Base-by-base conservation (phyloP, 495 filamentous ascomycete genomes). In the Penicillium roqueforti region DNA sequence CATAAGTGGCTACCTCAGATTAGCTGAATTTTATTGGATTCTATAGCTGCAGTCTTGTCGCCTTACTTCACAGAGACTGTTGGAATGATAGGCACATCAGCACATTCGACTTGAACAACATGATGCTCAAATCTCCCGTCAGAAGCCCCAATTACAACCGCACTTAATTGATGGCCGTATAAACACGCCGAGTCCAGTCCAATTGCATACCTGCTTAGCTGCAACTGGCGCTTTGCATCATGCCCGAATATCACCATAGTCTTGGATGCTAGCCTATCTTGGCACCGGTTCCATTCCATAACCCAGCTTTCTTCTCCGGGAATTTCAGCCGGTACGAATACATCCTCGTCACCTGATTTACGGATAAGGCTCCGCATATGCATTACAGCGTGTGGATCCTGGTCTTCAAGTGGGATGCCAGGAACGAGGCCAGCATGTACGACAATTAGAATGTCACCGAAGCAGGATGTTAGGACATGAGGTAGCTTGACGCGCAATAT, bases 351-450 rank as follows among this genome's bases (percentile, higher is more conserved):
- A 1, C 25, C 45, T 1, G 29, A 10, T 40, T 31, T 16, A 9
- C 49, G 66, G 47, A 78, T 71, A 25, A 95, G 80, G 10, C 81
- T 87, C 39, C 89, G 82, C 85, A 95, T 91, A 65, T 89, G 89
- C 85, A 95, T 92, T 13, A 84, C 80, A 39, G 80, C 78, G 63
- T 81, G 79, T 0, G 89, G 84, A 65, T 92, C 85, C 57, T 92
- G 87, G 32, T 78, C 68, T 49, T 84, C 74, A 3, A 92, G 71
- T 0, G 74, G 59, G 2, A 91, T 69, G 2, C 76, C 80, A 0
- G 90, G 87, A 3, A 87, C 80, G 0, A 95, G 72, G 0, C 91
- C 91, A 1, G 82, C 91, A 75, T 96, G 91, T 13, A 88, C 88
- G 31, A 90, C 80, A 6, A 83, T 68, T 0, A 89, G 61, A 47